Evolutionary conservation across 257 asterid genomes (phyloP), one percentile per base, ranked within the genome.

Genomic region (Apocynum venetum): DNA sequence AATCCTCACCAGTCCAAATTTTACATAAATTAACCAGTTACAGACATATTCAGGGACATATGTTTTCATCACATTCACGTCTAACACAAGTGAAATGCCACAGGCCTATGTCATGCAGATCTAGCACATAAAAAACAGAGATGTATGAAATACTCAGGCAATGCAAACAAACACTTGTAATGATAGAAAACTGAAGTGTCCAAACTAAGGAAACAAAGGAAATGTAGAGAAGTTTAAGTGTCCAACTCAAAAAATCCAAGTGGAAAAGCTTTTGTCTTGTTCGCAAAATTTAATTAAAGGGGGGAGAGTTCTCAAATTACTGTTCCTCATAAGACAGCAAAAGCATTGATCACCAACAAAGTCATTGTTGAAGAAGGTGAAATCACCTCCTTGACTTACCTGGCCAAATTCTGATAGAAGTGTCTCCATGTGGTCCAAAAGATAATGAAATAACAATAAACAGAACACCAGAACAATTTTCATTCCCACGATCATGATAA

Each of bases 401-500:
- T 44, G 59, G 14, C 20, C 57, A 74, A 20, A 74, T 59, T 38
- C 59, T 13, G 60, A 31, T 73, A 57, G 51, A 12, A 7, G 41
- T 0, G 14, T 59, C 60, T 75, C 68, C 55, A 51, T 15, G 46
- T 35, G 71, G 52, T 11, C 47, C 78, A 46, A 46, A 60, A 60
- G 59, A 44, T 75, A 7, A 75, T 60, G 71, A 13, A 52, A 75
- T 25, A 75, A 75, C 19, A 46, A 59, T 31, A 60, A 60, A 75
- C 35, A 60, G 57, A 13, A 60, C 47, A 59, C 48, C 47, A 75
- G 36, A 75, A 75, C 60, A 65, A 75, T 66, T 44, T 25, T 48
- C 43, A 40, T 38, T 25, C 47, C 78, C 78, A 44, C 71, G 71
- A 75, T 44, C 71, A 31, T 46, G 71, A 60, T 25, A 75, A 75